Evolutionary conservation across 331 rosid genomes (phyloP).

Genomic region (Rhamnella rubrinervis): DNA sequence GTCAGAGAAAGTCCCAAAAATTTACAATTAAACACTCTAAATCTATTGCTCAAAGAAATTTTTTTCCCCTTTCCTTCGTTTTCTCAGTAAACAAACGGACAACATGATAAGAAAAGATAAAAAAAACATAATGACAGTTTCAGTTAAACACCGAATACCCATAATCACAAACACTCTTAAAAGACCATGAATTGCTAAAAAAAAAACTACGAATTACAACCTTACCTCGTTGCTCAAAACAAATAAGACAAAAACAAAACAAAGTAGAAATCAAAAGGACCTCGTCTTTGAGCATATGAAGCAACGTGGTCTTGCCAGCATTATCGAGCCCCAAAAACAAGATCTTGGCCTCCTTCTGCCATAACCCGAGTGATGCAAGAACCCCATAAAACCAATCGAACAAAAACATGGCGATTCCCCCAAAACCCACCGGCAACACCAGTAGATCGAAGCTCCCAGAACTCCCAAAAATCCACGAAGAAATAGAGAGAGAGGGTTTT

Average conservation of each 20-base stretch:
- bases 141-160: not conserved
- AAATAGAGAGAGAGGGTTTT: slow-evolving; percentile 9
- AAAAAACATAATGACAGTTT: not conserved
- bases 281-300: slow-evolving; percentile 95
- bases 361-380: slow-evolving; percentile 83
- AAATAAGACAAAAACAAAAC: not conserved
- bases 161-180: not conserved
- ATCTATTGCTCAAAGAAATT: not conserved
- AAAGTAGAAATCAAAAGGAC: slow-evolving; percentile 28
- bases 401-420: slow-evolving; percentile 52
- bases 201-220: not conserved
- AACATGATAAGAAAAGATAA: not conserved
- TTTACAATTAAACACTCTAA: not conserved
- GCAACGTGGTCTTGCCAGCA: slow-evolving; percentile 89
- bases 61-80: not conserved
- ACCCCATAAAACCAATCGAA: slow-evolving; percentile 84
- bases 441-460: slow-evolving; percentile 32
- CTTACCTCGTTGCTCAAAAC: not conserved
- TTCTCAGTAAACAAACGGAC: slow-evolving; percentile 17
- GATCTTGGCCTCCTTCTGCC: slow-evolving; percentile 98
- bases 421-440: not conserved
- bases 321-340: slow-evolving; percentile 86
- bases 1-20: not conserved
- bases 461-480: slow-evolving; percentile 5
- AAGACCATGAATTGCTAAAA: not conserved